Base-by-base conservation (phyloP, 306 rosid species). In the Malus orientalis region DNA sequence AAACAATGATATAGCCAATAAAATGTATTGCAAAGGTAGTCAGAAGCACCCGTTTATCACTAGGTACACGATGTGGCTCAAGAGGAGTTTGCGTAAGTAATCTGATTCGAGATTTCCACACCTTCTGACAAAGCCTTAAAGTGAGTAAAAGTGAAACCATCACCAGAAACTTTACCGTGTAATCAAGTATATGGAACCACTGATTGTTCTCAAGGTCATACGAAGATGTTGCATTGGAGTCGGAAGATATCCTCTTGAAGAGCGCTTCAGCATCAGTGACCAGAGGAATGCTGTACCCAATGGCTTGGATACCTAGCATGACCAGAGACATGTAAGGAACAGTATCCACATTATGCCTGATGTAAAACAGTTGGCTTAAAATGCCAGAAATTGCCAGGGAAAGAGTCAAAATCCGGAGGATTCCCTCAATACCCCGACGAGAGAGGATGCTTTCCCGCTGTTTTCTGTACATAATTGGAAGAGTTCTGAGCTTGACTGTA, bases 211-310 rank as follows among this genome's bases (percentile, higher is more conserved):
- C 87, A 29, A 92, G 87, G 69, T 84, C 86, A 73, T 78, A 85
- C 3, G 96, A 81, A 42, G 89, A 77, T 42, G 61, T 67, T 49
- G 71, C 82, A 36, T 76, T 83, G 40, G 93, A 83, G 70, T 88
- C 90, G 0, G 91, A 84, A 80, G 82, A 81, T 76, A 71, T 60
- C 72, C 80, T 89, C 83, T 86, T 90, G 81, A 95, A 87, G 67
- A 92, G 90, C 69, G 96, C 92, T 81, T 95, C 96, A 15, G 97
- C 98, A 4, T 79, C 96, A 12, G 96, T 95, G 85, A 95, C 80
- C 67, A 90, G 85, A 51, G 97, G 98, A 79, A 92, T 83, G 84
- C 89, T 82, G 74, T 92, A 95, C 33, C 97, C 96, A 74, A 95
- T 87, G 66, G 96, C 91, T 85, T 95, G 93, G 70, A 92, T 83